Base-by-base conservation (phyloP, 164 flowering plant species). In the Litsea cubeba region DNA sequence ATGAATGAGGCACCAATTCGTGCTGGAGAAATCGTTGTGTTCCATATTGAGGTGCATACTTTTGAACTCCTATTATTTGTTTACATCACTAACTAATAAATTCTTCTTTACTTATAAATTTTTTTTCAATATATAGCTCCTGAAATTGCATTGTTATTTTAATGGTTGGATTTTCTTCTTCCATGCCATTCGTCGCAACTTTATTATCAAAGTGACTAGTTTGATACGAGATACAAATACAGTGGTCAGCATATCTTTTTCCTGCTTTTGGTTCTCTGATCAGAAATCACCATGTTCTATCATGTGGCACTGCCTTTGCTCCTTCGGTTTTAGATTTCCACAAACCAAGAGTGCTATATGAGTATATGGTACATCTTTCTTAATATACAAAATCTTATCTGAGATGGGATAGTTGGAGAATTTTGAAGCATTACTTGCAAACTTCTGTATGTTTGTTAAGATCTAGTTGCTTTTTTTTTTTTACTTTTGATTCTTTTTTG, bases 21-120 rank as follows among this genome's bases (percentile, higher is more conserved):
- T 2, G 71, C 89, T 5, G 97, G 94, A 63, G 97, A 92, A 67
- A 90, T 92, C 64, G 86, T 92, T 68, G 90, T 89, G 5, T 91
- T 87, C 58, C 79, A 87, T 72, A 79, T 90, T 25, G 89, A 90
- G 49, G 94, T 91, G 83, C 4, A 84, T 78, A 18, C 24, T 68
- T 23, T 50, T 60, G 71, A 30, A 22, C 40, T 75, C 30, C 6
- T 54, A 1, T 22, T 32, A 72, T 50, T 72, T 25, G 18, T 17
- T 18, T 62, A 62, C 25, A 5, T 54, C 62, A 18, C 26, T 71
- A 17, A 54, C 17, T 5, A 54, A 14, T 3, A 3, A 5, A 20
- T 54, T 54, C n/a, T 54, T 20, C 60, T 54, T 54, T 54, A 8
- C 10, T 54, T 5, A 54, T 3, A 54, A 54, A 40, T 3, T 54